phyloP scores from a whole-genome alignment of 176 grass and related monocot species.

The Avena sativa region DNA sequence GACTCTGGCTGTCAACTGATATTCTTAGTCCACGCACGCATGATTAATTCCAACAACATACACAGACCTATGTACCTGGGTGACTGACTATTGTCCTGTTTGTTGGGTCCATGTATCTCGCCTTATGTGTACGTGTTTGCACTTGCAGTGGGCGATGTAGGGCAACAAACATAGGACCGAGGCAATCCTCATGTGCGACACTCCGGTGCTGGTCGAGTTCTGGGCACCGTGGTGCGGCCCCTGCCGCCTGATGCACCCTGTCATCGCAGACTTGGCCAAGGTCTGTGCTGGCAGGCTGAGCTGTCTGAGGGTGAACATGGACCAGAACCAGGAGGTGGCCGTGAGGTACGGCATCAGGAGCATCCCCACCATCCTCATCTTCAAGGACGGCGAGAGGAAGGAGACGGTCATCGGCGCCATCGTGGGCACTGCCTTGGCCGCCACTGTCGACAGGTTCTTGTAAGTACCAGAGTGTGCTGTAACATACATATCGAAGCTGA shows the following conservation, averaged over 20 bases:
- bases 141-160: conserved; percentile 55
- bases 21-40: background rate
- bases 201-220: conserved; percentile 60
- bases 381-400: conserved; percentile 70
- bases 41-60: background rate
- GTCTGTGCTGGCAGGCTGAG: conserved; percentile 48
- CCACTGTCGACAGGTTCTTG: conserved; percentile 55
- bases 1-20: background rate
- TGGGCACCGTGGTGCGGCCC: conserved; percentile 79
- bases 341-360: conserved; percentile 58
- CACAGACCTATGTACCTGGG: background rate
- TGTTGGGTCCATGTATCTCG: background rate
- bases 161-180: conserved; percentile 48
- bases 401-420: conserved; percentile 58
- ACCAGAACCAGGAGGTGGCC: conserved; percentile 52
- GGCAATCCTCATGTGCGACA: conserved; percentile 41
- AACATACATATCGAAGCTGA: background rate
- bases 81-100: background rate
- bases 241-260: conserved; percentile 66
- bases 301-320: conserved; percentile 63
- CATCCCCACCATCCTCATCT: conserved; percentile 72
- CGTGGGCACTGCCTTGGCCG: conserved; percentile 30
- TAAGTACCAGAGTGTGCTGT: background rate
- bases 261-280: conserved; percentile 53
- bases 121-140: background rate